These are phyloP conservation scores for Penicillium sp. DNA, from an alignment of 2,329 filamentous ascomycete species.

Conservation along the genomic window DNA sequence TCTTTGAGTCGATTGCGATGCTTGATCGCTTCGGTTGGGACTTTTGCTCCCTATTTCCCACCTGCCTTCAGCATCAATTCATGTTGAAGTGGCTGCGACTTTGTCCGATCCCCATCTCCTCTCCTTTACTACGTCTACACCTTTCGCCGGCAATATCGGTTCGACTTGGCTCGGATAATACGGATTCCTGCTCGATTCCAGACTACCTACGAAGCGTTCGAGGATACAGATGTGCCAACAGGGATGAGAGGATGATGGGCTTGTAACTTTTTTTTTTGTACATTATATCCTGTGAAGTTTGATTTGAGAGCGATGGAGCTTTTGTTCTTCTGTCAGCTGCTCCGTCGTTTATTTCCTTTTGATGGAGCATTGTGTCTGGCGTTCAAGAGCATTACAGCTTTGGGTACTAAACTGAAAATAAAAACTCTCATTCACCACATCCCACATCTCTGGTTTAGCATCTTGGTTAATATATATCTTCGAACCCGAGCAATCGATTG, in stretches of 20 bases:
- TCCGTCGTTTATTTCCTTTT: conserved; percentile 14
- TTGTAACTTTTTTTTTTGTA: conserved; percentile 20
- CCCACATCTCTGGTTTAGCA: neutral
- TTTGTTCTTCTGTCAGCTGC: conserved; percentile 5
- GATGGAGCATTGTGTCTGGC: conserved; percentile 28
- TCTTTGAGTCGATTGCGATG: neutral
- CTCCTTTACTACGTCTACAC: neutral
- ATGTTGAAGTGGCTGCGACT: neutral
- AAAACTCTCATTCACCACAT: conserved; percentile 12
- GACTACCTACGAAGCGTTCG: neutral
- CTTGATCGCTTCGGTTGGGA: neutral
- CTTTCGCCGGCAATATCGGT: neutral
- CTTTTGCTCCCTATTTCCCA: neutral
- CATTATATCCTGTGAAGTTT: conserved; percentile 23
- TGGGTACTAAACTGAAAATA: conserved; percentile 24
- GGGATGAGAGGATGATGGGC: neutral
- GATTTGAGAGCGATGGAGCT: conserved; percentile 1
- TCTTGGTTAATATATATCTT: neutral
- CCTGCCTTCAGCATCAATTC: neutral
- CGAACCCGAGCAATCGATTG: neutral
- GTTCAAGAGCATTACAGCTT: conserved; percentile 23
- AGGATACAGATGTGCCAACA: neutral
- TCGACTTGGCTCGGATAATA: neutral
- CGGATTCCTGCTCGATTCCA: neutral
- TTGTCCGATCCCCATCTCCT: neutral